Evolutionary conservation across 257 asterid species (phyloP).

Genomic region (Ilex aquifolium): DNA sequence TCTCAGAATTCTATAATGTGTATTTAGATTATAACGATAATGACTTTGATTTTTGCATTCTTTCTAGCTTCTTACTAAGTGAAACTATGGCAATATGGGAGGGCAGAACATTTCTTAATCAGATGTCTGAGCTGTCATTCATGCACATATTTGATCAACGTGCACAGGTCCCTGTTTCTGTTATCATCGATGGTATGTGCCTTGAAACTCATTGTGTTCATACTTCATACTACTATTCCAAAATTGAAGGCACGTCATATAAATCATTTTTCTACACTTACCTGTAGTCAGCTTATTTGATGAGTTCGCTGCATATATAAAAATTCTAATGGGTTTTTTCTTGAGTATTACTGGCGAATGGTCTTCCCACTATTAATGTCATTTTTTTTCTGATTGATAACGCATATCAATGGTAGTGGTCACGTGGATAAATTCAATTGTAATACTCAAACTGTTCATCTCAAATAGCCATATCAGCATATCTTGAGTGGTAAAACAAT

Average conservation of each 20-base stretch:
- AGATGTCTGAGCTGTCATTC: slow-evolving; percentile 70
- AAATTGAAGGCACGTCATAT: not conserved
- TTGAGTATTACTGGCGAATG: too few species aligned
- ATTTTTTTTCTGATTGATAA: too few species aligned
- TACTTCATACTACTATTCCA: not conserved
- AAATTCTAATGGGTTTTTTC: too few species aligned
- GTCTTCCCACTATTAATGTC: too few species aligned
- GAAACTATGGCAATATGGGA: slow-evolving; percentile 9
- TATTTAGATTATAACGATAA: too few species aligned
- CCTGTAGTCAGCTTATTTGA: too few species aligned
- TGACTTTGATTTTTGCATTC: not conserved
- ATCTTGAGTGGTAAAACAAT: not conserved
- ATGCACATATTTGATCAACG: slow-evolving; percentile 86
- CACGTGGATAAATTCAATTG: not conserved
- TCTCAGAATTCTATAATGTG: too few species aligned
- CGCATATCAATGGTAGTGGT: not conserved
- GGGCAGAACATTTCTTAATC: slow-evolving; percentile 69
- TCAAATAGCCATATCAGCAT: not conserved
- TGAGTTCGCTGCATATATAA: too few species aligned
- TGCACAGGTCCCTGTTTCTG: slow-evolving; percentile 72
- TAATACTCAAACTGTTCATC: slow-evolving; percentile 5
- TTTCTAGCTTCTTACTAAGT: not conserved
- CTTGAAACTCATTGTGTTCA: too few species aligned
- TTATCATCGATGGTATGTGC: slow-evolving; percentile 76
- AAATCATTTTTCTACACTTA: not conserved